Base-by-base conservation (phyloP, 441 rosid species). In the Populus tomentosa region DNA sequence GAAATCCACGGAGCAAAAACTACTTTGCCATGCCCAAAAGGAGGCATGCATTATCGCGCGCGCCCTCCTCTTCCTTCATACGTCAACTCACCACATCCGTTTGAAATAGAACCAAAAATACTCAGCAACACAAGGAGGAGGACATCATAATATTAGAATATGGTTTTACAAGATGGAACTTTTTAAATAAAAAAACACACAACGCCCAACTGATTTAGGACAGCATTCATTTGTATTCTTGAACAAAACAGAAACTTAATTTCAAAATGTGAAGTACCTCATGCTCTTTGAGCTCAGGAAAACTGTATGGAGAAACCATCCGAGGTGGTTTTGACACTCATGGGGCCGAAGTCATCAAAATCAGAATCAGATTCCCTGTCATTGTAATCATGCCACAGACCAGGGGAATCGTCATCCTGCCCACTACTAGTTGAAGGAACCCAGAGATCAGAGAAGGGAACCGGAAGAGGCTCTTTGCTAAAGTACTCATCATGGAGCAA, bases 351-450 rank as follows among this genome's bases (percentile, higher is more conserved):
- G 16, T 89, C 94, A 16, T 89, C 92, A 70, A 89, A 86, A 81
- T 95, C 97, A 30, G 97, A 92, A 80, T 94, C 98, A 0, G 94
- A 89, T 63, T 73, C 98, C 84, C 83, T 82, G 68, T 79, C 91
- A 35, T 84, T 80, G 75, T 84, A 80, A 67, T 88, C 88, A 76
- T 87, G 23, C 91, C 91, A 89, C 62, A 85, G 81, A 20, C 87
- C 83, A 0, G 92, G 87, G 65, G 89, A 92, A 83, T 91, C 97
- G 36, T 90, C 95, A 70, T 91, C 94, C 13, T 85, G 89, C 18
- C 80, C 82, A 72, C 83, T 80, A 78, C 84, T 88, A 26, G 86
- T 80, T 24, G 72, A 78, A 53, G 99, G 98, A 71, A 95, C 91
- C 69, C 65, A 84, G 67, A 94, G 91, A 76, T 89, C 92, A n/a